Evolutionary conservation across 73 alveolate genomes (phyloP).

Genomic region (Stentor roeselii): DNA sequence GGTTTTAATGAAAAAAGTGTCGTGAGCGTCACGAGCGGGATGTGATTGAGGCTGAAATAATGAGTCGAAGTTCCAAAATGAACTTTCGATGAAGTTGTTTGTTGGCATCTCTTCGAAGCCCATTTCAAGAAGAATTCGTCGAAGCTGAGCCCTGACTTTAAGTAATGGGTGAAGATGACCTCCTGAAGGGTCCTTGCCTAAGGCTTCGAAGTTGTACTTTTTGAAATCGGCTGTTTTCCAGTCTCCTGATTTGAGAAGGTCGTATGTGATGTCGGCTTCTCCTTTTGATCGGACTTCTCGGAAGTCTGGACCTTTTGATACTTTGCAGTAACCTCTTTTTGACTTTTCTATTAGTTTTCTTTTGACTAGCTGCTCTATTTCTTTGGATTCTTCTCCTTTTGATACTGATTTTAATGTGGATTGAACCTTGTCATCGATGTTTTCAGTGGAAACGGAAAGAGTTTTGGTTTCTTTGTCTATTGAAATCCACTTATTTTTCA

Average conservation of each 20-base stretch:
- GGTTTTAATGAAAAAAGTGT: slow-evolving; percentile 96
- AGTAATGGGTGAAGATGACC: slow-evolving; percentile 97
- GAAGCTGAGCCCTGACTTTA: slow-evolving; percentile 95
- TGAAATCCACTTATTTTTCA: slow-evolving; percentile 86
- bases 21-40: slow-evolving; percentile 99
- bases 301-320: slow-evolving; percentile 80
- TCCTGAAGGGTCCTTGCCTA: slow-evolving; percentile 71
- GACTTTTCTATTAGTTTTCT: slow-evolving; percentile 73
- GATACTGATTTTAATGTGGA: slow-evolving; percentile 45
- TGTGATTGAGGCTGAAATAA: slow-evolving; percentile 99
- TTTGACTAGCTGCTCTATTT: slow-evolving; percentile 75
- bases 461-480: slow-evolving; percentile 60
- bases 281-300: slow-evolving; percentile 62
- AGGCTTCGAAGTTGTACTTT: slow-evolving; percentile 79
- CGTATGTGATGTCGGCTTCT: slow-evolving; percentile 92
- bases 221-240: slow-evolving; percentile 76
- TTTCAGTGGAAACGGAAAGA: slow-evolving; percentile 34
- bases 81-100: slow-evolving; percentile 96
- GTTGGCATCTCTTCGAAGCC: slow-evolving; percentile 99
- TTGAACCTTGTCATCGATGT: slow-evolving; percentile 43
- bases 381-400: slow-evolving; percentile 58
- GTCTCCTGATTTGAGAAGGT: slow-evolving; percentile 76
- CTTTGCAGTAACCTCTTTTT: slow-evolving; percentile 47
- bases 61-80: slow-evolving; percentile 99
- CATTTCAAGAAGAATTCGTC: slow-evolving; percentile 95